phyloP scores from a whole-genome alignment of 805 yeast genomes.

The Candida alai region DNA sequence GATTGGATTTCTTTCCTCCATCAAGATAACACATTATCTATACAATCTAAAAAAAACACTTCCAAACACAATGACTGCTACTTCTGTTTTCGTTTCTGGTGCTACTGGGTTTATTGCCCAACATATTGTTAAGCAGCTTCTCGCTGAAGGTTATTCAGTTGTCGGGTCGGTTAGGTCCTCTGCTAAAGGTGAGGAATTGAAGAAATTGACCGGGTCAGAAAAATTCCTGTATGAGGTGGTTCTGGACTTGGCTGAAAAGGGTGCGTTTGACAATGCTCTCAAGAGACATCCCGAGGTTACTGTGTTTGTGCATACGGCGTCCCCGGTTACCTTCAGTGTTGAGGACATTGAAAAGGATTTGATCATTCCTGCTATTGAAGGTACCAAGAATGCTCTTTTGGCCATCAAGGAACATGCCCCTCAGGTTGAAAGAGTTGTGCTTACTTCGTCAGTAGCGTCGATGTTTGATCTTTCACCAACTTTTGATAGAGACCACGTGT shows the following conservation, averaged over 20 bases:
- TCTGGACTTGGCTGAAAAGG: constrained; percentile 24
- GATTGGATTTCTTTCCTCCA: too few species aligned
- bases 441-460: constrained; percentile 50
- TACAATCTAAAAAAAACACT: too few species aligned
- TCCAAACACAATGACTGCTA: constrained; percentile 1
- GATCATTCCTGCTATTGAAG: constrained; percentile 53
- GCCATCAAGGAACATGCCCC: constrained; percentile 13
- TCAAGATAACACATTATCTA: too few species aligned
- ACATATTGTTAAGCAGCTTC: constrained; percentile 42
- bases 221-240: constrained; percentile 26
- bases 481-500: constrained; percentile 17
- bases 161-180: constrained; percentile 49
- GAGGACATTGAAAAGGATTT: constrained; percentile 44
- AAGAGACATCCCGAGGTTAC: constrained; percentile 37
- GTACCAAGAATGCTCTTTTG: constrained; percentile 24
- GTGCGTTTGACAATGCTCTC: constrained; percentile 50
- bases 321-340: constrained; percentile 37
- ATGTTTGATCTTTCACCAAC: constrained; percentile 9
- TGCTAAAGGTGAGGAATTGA: constrained; percentile 40
- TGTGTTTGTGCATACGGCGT: constrained; percentile 46
- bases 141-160: constrained; percentile 39
- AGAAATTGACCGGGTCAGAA: constrained; percentile 12
- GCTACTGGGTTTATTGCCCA: constrained; percentile 55
- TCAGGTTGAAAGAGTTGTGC: constrained; percentile 42
- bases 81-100: constrained; percentile 45